Conservation (phyloP, 176 grass and related monocot species). For the Guadua angustifolia region DNA sequence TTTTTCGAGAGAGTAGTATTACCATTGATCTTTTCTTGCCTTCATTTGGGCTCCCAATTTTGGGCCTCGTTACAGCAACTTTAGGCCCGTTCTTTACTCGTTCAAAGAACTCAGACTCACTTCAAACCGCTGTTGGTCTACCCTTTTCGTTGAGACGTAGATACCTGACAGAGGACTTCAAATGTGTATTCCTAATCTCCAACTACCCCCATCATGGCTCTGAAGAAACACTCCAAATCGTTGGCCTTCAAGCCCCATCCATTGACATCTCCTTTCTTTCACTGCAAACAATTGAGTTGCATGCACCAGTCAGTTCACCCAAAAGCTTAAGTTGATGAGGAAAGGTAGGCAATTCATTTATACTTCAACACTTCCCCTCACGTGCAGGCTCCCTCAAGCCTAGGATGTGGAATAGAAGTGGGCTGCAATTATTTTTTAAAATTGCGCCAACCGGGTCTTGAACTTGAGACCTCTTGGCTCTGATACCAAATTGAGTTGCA, state of each 20-base stretch:
- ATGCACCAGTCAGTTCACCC: no score
- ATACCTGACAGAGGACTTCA: background rate
- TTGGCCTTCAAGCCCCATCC: background rate
- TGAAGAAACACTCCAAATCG: background rate
- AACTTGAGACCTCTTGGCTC: no score
- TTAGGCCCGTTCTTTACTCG: background rate
- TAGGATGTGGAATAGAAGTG: no score
- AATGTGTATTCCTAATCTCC: background rate
- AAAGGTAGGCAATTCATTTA: no score
- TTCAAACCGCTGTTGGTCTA: background rate
- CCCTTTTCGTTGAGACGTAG: background rate
- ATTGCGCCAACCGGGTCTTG: no score
- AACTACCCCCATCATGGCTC: constrained; percentile 1
- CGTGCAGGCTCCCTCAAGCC: no score
- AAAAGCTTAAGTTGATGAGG: no score
- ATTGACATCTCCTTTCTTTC: background rate
- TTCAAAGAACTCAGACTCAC: background rate
- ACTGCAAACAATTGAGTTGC: no score
- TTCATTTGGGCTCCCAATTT: background rate
- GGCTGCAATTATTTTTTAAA: no score
- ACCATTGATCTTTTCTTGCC: background rate
- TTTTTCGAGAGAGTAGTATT: no score
- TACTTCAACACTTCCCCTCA: no score
- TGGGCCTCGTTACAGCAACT: background rate
- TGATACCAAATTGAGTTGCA: no score